Conservation (phyloP, 805 yeast species). For the Kregervanrija pseudodelftensis region DNA sequence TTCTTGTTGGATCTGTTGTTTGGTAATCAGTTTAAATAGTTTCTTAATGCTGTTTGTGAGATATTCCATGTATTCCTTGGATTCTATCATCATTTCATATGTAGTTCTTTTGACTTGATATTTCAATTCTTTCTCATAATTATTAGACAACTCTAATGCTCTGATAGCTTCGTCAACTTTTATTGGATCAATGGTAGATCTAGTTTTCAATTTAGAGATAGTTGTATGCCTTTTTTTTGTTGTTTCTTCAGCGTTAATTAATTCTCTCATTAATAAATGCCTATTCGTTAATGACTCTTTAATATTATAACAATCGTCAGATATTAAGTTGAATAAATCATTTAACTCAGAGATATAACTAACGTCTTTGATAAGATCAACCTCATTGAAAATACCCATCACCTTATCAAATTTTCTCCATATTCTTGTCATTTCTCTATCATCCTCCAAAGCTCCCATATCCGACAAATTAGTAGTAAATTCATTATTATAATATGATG, state of each 20-base stretch:
- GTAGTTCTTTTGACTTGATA: slow-evolving; percentile 76
- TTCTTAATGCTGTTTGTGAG: slow-evolving; percentile 44
- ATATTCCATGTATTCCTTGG: slow-evolving; percentile 48
- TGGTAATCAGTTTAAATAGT: slow-evolving; percentile 51
- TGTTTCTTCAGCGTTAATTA: slow-evolving; percentile 67
- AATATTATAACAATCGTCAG: slow-evolving; percentile 74
- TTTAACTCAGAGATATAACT: slow-evolving; percentile 69
- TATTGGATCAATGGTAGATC: slow-evolving; percentile 71
- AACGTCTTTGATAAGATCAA: slow-evolving; percentile 63
- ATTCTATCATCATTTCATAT: slow-evolving; percentile 75
- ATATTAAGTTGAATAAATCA: slow-evolving; percentile 60
- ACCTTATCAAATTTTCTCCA: slow-evolving; percentile 77
- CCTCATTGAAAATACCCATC: slow-evolving; percentile 64
- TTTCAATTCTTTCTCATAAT: slow-evolving; percentile 68
- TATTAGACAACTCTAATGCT: slow-evolving; percentile 70
- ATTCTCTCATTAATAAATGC: slow-evolving; percentile 86
- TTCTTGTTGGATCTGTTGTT: slow-evolving; percentile 78
- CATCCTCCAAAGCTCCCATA: slow-evolving; percentile 35
- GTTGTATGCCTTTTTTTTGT: slow-evolving; percentile 63
- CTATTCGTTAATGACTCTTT: slow-evolving; percentile 92
- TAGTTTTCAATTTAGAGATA: slow-evolving; percentile 65
- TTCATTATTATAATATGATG: slow-evolving; percentile 39
- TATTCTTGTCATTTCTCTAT: slow-evolving; percentile 67
- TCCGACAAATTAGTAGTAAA: slow-evolving; percentile 34
- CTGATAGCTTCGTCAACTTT: slow-evolving; percentile 87